These are phyloP conservation scores for Aspergillus mulundensis DNA, from an alignment of 495 filamentous ascomycete genomes.

Conservation along the genomic window DNA sequence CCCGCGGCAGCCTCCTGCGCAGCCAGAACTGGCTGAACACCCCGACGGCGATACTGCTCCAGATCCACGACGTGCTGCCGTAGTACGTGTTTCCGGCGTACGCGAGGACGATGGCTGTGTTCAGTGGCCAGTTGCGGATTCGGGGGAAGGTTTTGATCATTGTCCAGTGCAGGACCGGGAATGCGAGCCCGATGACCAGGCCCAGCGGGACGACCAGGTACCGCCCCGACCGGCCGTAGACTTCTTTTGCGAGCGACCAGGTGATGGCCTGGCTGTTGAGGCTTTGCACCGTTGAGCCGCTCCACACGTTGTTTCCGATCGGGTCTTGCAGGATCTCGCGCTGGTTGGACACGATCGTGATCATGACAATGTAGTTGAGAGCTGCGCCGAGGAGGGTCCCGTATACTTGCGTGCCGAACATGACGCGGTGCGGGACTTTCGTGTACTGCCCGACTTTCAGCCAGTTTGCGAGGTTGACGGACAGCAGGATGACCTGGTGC, in stretches of 20 bases:
- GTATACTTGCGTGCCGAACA: constrained; percentile 43
- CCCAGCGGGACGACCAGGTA: constrained; percentile 48
- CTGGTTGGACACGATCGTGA: constrained; percentile 36
- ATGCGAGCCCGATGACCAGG: constrained; percentile 36
- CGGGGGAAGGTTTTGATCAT: background rate
- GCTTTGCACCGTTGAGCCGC: constrained; percentile 42
- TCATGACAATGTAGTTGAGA: constrained; percentile 50
- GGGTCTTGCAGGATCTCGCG: constrained; percentile 29
- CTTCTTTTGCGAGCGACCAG: constrained; percentile 41
- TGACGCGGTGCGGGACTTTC: constrained; percentile 43
- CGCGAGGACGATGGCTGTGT: constrained; percentile 40
- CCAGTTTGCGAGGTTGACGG: constrained; percentile 34
- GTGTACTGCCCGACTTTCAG: constrained; percentile 40
- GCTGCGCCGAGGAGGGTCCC: constrained; percentile 44
- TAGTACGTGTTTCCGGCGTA: constrained; percentile 45
- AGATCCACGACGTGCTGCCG: constrained; percentile 37
- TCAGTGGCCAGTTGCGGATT: constrained; percentile 17
- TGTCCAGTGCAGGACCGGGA: constrained; percentile 37
- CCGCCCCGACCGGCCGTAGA: constrained; percentile 28
- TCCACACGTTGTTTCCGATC: constrained; percentile 45
- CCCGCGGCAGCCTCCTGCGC: constrained; percentile 41
- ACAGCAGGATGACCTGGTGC: constrained; percentile 30
- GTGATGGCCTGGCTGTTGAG: constrained; percentile 38
- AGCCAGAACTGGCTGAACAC: constrained; percentile 52
- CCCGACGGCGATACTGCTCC: constrained; percentile 35